Evolutionary conservation across 495 filamentous ascomycete species (phyloP).

Genomic region (Xylaria sp.): DNA sequence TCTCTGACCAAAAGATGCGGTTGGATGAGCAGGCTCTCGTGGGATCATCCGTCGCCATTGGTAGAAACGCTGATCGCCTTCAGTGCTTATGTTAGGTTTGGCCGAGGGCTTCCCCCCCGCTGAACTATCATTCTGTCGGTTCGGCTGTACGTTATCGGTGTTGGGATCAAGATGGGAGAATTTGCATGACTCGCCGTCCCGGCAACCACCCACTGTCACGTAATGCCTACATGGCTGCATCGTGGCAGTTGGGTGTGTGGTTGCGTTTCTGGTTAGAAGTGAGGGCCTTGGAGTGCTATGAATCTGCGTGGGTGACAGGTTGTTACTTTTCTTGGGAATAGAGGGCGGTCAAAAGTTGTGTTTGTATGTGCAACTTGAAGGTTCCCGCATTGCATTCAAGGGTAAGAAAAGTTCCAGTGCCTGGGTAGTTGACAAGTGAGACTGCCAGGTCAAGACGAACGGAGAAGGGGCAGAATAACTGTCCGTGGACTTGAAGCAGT

Average conservation of each 20-base stretch:
- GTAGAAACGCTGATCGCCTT: not conserved
- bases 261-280: not conserved
- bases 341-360: not conserved
- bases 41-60: conserved; percentile 11
- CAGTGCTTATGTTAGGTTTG: not conserved
- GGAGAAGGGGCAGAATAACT: not conserved
- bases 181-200: not conserved
- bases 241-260: not conserved
- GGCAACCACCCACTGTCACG: not conserved
- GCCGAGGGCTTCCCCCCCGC: not conserved
- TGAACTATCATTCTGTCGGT: not conserved
- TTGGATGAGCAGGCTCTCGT: not conserved
- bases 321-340: not conserved
- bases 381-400: not conserved
- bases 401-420: not conserved
- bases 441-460: not conserved
- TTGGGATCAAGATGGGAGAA: not conserved
- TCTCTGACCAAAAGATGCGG: conserved; percentile 4
- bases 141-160: not conserved
- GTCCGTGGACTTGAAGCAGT: not conserved
- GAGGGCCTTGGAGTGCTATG: not conserved
- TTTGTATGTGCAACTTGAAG: not conserved
- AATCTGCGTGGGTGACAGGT: not conserved
- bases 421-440: not conserved
- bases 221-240: conserved; percentile 4